Conservation (phyloP, 2,329 filamentous ascomycete genomes). For the Curvularia lunata region DNA sequence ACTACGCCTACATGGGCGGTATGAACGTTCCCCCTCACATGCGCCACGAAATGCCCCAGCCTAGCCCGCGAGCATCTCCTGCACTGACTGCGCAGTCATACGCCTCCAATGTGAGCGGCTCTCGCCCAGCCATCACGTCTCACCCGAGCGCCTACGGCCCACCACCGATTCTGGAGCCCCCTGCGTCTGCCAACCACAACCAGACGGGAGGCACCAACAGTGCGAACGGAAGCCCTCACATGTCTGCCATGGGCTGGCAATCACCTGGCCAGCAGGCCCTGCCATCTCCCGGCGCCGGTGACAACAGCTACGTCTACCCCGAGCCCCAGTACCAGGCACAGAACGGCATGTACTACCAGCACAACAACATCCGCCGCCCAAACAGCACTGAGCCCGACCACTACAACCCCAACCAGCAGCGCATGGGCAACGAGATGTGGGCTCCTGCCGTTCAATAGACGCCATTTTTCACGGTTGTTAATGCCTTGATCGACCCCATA, state of each 20-base stretch:
- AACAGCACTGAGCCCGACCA: constrained; percentile 72
- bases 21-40: constrained; percentile 84
- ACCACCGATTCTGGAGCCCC: constrained; percentile 81
- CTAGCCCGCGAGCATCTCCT: constrained; percentile 70
- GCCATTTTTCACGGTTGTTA: constrained; percentile 4
- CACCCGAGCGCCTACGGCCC: constrained; percentile 85
- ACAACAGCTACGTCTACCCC: constrained; percentile 79
- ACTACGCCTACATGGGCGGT: constrained; percentile 78
- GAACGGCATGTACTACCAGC: constrained; percentile 73
- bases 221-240: constrained; percentile 84
- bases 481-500: constrained; percentile 3
- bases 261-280: constrained; percentile 79
- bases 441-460: constrained; percentile 52
- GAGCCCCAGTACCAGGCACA: constrained; percentile 70
- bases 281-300: constrained; percentile 72
- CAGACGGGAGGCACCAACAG: constrained; percentile 66
- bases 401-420: constrained; percentile 52
- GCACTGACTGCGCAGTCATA: constrained; percentile 68
- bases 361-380: constrained; percentile 72
- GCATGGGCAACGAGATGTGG: constrained; percentile 50
- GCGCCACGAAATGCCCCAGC: constrained; percentile 73
- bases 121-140: constrained; percentile 73
- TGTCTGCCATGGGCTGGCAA: constrained; percentile 81
- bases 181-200: constrained; percentile 77
- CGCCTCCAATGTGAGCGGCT: constrained; percentile 60